These are phyloP conservation scores for Aspergillus fumigatiaffinis DNA, from an alignment of 2,329 filamentous ascomycete genomes.

Conservation along the genomic window DNA sequence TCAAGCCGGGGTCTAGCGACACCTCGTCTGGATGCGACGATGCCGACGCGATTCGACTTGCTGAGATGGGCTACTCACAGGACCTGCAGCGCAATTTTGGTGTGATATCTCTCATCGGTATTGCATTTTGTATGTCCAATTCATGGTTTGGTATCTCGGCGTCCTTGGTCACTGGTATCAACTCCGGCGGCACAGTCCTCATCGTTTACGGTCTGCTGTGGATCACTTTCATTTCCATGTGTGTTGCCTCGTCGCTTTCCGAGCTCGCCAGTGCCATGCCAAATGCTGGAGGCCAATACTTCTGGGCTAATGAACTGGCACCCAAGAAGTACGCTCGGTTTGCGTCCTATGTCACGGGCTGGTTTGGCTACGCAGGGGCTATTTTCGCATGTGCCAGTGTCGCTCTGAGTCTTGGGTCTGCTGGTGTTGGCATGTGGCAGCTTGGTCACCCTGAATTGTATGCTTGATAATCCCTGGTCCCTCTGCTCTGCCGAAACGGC, in stretches of 20 bases:
- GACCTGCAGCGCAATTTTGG: slow-evolving; percentile 45
- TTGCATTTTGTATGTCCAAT: slow-evolving; percentile 50
- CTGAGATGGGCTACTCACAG: slow-evolving; percentile 47
- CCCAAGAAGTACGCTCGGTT: slow-evolving; percentile 44
- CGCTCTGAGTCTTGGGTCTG: slow-evolving; percentile 46
- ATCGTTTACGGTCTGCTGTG: slow-evolving; percentile 49
- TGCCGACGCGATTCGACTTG: slow-evolving; percentile 41
- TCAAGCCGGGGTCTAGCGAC: slow-evolving; percentile 10
- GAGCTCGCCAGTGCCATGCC: slow-evolving; percentile 48
- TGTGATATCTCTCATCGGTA: slow-evolving; percentile 46
- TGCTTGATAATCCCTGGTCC: slow-evolving; percentile 12
- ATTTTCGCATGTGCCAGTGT: slow-evolving; percentile 54
- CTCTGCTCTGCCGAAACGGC: not conserved
- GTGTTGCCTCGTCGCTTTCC: slow-evolving; percentile 44
- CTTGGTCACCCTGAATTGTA: slow-evolving; percentile 51
- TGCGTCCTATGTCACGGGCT: slow-evolving; percentile 48
- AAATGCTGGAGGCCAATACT: slow-evolving; percentile 51
- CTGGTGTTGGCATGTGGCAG: slow-evolving; percentile 50
- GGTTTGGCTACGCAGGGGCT: slow-evolving; percentile 51
- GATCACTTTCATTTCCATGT: slow-evolving; percentile 43
- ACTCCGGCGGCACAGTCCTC: slow-evolving; percentile 46
- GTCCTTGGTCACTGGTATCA: slow-evolving; percentile 48
- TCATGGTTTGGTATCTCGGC: slow-evolving; percentile 51
- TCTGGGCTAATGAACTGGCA: slow-evolving; percentile 48
- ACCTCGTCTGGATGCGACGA: slow-evolving; percentile 15